Evolutionary conservation across 2,329 filamentous ascomycete genomes (phyloP), one percentile per base, ranked within the genome.

Genomic region (Aotearoamyces nothofagi): DNA sequence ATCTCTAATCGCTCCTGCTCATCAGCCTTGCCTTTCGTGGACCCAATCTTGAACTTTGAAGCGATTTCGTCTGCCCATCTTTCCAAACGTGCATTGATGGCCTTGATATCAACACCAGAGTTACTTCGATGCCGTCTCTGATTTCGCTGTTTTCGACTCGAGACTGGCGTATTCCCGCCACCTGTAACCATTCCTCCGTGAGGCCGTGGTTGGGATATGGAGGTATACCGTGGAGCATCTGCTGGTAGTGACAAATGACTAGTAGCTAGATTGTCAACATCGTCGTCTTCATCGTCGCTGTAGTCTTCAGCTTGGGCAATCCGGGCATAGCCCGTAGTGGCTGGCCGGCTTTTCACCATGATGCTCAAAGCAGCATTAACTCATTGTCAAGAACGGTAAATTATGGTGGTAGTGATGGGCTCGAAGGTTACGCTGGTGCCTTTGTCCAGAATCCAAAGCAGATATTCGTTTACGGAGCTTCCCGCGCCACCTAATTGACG

Each of bases 21-120:
- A 24, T 74, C 61, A 7, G 68, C 69, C 45, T 72, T 77, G 27
- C 77, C 79, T 50, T 75, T 82, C 30, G 78, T 72, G 44, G 75
- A 76, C 42, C 69, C 64, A 39, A 86, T 81, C 60, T 93, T 96
- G 66, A 98, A 96, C 45, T 92, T 90, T 42, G 83, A 80, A 16
- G 90, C 86, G 46, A 98, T 96, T 57, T 98, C 90, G 44, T 96
- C 90, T 10, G 90, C 90, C 90, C 90, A 98, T 50, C 81, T 69
- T 56, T 98, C 90, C 15, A 98, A 61, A 14, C 90, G 69, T 34
- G 87, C 86, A 54, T 98, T 98, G 56, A 98, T 96, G 35, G 90
- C 90, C 52, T 96, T 96, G 49, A 98, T 80, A 48, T 98, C 90
- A 11, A 98, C 87, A 3, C 86, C 87, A 12, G 83, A 83, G 45